Percentiles rank a stretch among this genome's conserved stretches.
These are phyloP conservation scores for Penicillium sclerotiorum DNA, from an alignment of 2,329 filamentous ascomycete genomes.

Conservation along the genomic window DNA sequence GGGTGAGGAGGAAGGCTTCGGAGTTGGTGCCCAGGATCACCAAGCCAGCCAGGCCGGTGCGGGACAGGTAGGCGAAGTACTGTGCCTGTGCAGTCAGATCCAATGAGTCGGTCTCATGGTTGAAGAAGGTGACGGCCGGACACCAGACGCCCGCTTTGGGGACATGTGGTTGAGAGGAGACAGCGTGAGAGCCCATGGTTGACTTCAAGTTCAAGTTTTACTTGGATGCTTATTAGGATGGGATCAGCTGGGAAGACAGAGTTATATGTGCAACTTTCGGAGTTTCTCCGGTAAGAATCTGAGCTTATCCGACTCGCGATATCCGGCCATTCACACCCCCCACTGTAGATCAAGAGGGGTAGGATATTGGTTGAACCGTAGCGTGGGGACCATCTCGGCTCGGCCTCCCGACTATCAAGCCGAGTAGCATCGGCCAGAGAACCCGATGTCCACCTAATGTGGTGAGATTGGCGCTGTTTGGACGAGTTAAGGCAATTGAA, in stretches of 20 bases:
- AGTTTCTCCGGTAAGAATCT: no score
- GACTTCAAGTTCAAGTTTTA: neutral
- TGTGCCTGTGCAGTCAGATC: constrained; percentile 52
- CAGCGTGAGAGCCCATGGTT: constrained; percentile 17
- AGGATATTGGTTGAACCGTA: neutral
- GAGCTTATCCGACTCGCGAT: no score
- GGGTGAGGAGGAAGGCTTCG: constrained; percentile 60
- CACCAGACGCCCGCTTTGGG: constrained; percentile 49
- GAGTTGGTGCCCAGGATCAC: constrained; percentile 60
- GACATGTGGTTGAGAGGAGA: constrained; percentile 20
- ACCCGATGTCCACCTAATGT: no score
- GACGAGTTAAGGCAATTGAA: no score
- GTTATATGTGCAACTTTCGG: neutral
- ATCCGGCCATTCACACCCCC: neutral
- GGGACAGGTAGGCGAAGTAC: constrained; percentile 57
- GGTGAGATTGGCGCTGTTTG: no score
- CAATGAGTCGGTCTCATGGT: constrained; percentile 52
- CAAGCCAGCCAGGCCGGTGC: constrained; percentile 54
- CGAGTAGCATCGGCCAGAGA: no score
- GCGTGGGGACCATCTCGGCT: no score
- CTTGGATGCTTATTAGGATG: neutral
- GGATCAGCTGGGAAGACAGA: neutral
- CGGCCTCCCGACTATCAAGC: no score
- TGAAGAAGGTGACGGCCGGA: constrained; percentile 59
- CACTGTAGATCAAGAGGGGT: neutral